Percentiles rank a stretch among this genome's conserved stretches.
phyloP scores from a whole-genome alignment of 2,329 filamentous ascomycete genomes.

The Epichloe coenophiala region DNA sequence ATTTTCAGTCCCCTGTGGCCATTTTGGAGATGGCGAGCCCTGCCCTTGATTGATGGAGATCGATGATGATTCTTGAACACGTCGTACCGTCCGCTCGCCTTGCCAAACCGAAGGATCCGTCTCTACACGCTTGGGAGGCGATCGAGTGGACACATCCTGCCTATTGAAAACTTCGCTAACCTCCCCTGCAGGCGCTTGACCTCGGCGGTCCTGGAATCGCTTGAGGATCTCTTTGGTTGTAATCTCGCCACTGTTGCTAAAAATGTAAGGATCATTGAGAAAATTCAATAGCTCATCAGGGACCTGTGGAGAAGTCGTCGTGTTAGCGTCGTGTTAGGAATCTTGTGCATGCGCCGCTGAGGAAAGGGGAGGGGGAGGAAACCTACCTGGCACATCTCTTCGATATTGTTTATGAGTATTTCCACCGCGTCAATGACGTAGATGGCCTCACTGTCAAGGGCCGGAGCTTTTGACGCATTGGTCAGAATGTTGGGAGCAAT shows the following conservation, averaged over 20 bases:
- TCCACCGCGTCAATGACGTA: conserved; percentile 87
- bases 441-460: conserved; percentile 78
- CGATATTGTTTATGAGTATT: conserved; percentile 80
- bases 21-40: conserved; percentile 36
- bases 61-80: conserved; percentile 50
- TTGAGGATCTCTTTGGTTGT: conserved; percentile 96
- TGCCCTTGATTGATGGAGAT: conserved; percentile 23
- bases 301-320: conserved; percentile 42
- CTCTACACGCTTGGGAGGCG: conserved; percentile 55
- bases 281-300: conserved; percentile 83
- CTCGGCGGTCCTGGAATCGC: conserved; percentile 68
- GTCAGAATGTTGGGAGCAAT: conserved; percentile 93
- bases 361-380: rapidly evolving
- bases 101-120: conserved; percentile 78
- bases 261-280: conserved; percentile 68
- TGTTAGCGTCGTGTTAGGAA: background rate
- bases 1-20: conserved; percentile 31
- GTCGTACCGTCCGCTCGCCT: conserved; percentile 71
- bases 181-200: conserved; percentile 46
- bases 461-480: conserved; percentile 49
- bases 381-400: conserved; percentile 92
- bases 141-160: conserved; percentile 43
- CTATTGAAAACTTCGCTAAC: conserved; percentile 42
- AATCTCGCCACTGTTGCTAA: conserved; percentile 71
- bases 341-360: background rate